Percentiles rank a stretch among this genome's conserved stretches.
Evolutionary conservation across 139 green algal genomes (phyloP).

Genomic region (Chlorella sp.): DNA sequence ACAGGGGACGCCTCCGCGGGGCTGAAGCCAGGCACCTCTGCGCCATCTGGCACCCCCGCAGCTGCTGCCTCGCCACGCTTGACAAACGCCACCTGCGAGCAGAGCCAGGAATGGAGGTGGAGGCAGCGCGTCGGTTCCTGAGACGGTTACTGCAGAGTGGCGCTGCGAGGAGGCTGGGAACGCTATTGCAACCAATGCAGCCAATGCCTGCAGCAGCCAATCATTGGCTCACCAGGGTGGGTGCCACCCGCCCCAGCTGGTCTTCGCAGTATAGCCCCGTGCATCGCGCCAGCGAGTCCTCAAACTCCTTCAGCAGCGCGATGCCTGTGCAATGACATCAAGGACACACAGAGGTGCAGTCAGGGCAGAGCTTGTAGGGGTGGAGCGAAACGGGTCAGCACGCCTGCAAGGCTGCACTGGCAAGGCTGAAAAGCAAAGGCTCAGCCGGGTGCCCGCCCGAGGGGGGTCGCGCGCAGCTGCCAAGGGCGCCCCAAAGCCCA

Average conservation of each 20-base stretch:
- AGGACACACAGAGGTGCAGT: too few relatives aligned
- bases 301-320: constrained; percentile 82
- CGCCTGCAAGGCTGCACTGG: too few relatives aligned
- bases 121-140: too few relatives aligned
- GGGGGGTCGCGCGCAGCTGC: too few relatives aligned
- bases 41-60: constrained; percentile 64
- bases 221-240: constrained; percentile 29
- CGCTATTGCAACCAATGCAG: too few relatives aligned
- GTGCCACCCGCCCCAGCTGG: constrained; percentile 60
- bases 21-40: constrained; percentile 64
- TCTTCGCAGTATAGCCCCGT: constrained; percentile 88
- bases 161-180: too few relatives aligned
- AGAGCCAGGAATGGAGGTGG: neutral
- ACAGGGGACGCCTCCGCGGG: constrained; percentile 63
- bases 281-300: constrained; percentile 77
- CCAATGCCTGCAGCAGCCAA: too few relatives aligned
- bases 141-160: too few relatives aligned
- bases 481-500: neutral
- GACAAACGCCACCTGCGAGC: constrained; percentile 37
- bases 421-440: too few relatives aligned
- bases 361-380: too few relatives aligned
- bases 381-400: too few relatives aligned
- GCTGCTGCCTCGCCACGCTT: constrained; percentile 40
- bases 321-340: constrained; percentile 44
- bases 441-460: too few relatives aligned